Evolutionary conservation across 1,139 yeast species (phyloP), one percentile per base, ranked within the genome.

Genomic region (Candida sanyaensis): DNA sequence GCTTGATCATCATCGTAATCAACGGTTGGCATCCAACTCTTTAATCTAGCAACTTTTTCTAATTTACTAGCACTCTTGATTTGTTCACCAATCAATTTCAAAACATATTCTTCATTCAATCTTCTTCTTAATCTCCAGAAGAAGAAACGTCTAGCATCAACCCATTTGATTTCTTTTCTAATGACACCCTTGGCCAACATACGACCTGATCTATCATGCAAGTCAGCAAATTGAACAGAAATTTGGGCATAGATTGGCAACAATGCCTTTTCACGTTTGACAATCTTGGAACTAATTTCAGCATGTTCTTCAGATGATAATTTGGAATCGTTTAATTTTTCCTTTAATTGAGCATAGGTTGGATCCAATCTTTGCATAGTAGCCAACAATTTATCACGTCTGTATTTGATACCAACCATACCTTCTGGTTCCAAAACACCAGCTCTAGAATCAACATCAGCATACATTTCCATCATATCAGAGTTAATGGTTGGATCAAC

Each of bases 341-440:
- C 69, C 68, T 83, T 84, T 67, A 92, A 78, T 40, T 78, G 81
- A 51, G 82, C 83, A 69, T 91, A 93, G 43, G 80, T 79, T 38
- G 81, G 73, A 65, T 93, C 99, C 57, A 93, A 78, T 71, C 99
- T 86, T 58, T 81, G 81, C 96, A 95, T 95, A 46, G 97, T 90
- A 31, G 84, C 82, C 59, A 91, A 73, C 58, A 93, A 77, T 74
- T 91, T 92, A 66, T 91, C 97, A 62, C 96, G 88, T 73, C 97
- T 86, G 78, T 87, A 93, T 74, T 93, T 93, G 73, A 93, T 90
- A 65, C 98, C 97, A 63, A 93, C 99, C 92, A 93, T 89, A 69
- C 99, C 99, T 68, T 92, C 97, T 46, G 99, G 98, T 74, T 93
- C 99, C 66, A 95, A 78, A 52, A 95, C 97, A 83, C 99, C 98